phyloP scores from a whole-genome alignment of 768 basidiomycete species.

The Rhodotorula graminis region DNA sequence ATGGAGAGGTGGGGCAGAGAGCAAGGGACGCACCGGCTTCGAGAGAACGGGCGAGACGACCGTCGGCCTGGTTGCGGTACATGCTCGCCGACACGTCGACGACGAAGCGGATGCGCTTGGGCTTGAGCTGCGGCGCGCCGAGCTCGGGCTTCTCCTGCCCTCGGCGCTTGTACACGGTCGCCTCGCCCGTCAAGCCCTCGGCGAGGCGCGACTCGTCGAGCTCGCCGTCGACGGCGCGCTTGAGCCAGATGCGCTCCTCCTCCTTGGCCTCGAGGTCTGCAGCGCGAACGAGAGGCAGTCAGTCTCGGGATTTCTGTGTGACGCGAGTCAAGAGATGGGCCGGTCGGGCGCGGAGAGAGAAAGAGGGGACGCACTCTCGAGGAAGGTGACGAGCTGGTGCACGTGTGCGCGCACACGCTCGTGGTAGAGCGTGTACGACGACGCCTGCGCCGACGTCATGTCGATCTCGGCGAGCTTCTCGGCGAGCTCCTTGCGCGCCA shows the following conservation, averaged over 20 bases:
- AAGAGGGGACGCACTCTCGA: constrained; percentile 23
- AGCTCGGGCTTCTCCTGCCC: constrained; percentile 33
- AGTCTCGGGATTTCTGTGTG: too few relatives aligned
- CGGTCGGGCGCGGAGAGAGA: too few relatives aligned
- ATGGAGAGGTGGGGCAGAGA: too few relatives aligned
- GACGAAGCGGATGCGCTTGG: constrained; percentile 34
- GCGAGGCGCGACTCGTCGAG: constrained; percentile 24
- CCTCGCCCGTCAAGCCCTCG: constrained; percentile 32
- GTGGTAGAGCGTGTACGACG: constrained; percentile 21
- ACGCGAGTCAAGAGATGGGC: too few relatives aligned
- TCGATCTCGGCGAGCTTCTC: constrained; percentile 23
- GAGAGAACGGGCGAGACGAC: constrained; percentile 13
- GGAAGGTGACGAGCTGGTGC: constrained; percentile 18
- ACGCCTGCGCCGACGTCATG: constrained; percentile 11
- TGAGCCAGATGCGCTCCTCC: constrained; percentile 35
- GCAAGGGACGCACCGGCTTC: constrained; percentile 28
- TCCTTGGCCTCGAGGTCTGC: constrained; percentile 34
- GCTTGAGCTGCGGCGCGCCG: constrained; percentile 33
- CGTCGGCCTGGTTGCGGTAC: constrained; percentile 34
- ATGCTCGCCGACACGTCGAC: constrained; percentile 27
- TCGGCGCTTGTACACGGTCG: constrained; percentile 27
- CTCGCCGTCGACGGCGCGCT: constrained; percentile 27
- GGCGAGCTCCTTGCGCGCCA: constrained; percentile 33
- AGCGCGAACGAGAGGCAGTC: too few relatives aligned
- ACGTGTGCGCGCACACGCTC: constrained; percentile 15